Conservation (phyloP, 2,329 filamentous ascomycete genomes). For the Aspergillus glaucus region DNA sequence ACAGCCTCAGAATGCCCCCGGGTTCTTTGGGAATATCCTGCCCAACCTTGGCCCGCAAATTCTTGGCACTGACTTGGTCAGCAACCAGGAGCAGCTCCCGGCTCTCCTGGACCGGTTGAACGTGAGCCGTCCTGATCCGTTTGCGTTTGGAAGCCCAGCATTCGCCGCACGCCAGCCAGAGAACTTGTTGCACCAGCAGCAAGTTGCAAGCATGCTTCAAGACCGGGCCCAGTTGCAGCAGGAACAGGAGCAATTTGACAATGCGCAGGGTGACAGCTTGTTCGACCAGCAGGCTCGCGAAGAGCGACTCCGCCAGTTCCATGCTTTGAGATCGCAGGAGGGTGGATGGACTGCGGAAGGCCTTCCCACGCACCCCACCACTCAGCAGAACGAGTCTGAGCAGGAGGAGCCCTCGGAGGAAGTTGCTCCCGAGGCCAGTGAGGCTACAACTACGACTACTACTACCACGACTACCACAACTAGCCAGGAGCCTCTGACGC, state of each 20-base stretch:
- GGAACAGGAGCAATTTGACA: constrained; percentile 53
- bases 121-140: constrained; percentile 47
- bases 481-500: constrained; percentile 52
- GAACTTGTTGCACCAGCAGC: constrained; percentile 47
- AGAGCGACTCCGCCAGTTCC: constrained; percentile 76
- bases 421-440: constrained; percentile 9
- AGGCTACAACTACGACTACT: constrained; percentile 11
- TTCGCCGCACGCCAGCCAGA: constrained; percentile 42
- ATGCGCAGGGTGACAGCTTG: constrained; percentile 36
- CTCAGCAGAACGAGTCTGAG: constrained; percentile 23
- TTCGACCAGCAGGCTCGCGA: constrained; percentile 48
- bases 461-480: neutral
- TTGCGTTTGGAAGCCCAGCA: constrained; percentile 43
- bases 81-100: constrained; percentile 67
- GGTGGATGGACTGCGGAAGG: constrained; percentile 47
- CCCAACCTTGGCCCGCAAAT: constrained; percentile 32
- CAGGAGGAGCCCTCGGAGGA: constrained; percentile 10
- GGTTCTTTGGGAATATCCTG: constrained; percentile 58
- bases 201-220: constrained; percentile 55
- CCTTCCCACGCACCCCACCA: constrained; percentile 35
- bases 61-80: constrained; percentile 43
- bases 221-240: constrained; percentile 56
- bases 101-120: constrained; percentile 60
- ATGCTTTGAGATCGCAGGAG: constrained; percentile 67
- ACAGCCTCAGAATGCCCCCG: constrained; percentile 50